Evolutionary conservation across 2,329 filamentous ascomycete genomes (phyloP), one percentile per base, ranked within the genome.

Genomic region (Lecanosticta acicola): DNA sequence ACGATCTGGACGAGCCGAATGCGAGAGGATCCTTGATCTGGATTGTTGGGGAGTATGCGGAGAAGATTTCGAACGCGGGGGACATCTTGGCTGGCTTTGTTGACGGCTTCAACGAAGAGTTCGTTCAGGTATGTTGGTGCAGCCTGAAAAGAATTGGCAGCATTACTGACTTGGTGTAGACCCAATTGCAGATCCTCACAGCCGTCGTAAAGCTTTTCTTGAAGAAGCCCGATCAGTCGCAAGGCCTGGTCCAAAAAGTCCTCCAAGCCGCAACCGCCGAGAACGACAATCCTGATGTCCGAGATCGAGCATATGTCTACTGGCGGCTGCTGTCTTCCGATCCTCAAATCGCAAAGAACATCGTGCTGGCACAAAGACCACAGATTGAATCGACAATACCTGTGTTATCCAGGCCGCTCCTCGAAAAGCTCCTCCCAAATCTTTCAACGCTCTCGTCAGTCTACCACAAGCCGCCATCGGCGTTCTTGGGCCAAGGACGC

Each of bases 21-120:
- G 93, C 93, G 4, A 77, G 93, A 61, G 90, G 86, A 2, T 85
- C 91, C 17, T 73, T 98, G 49, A 97, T 98, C 61, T 98, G 93
- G 93, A 97, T 98, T 57, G 91, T 98, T 4, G 93, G 93, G 57
- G 93, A 98, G 67, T 98, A 98, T 65, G 93, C 93, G 0, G 93
- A 98, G 73, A 98, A 98, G 76, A 98, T 98, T 62, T 94, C 81
- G 71, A 97, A 98, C 60, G 93, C 93, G n/a, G 89, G 90, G 54
- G 88, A 97, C 58, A 97, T 98, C 52, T 70, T 98, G 48, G 78
- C 82, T 42, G 83, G 85, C 14, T 98, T 98, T 62, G 91, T 96
- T 10, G 93, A 97, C 45, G 84, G 83, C 0, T 97, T 98, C 66
- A 85, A 86, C 66, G 93, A 97, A 65, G 93, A 98, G 67, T 97